phyloP scores from a whole-genome alignment of 1,284 basidiomycete species.

The Naganishia albida region DNA sequence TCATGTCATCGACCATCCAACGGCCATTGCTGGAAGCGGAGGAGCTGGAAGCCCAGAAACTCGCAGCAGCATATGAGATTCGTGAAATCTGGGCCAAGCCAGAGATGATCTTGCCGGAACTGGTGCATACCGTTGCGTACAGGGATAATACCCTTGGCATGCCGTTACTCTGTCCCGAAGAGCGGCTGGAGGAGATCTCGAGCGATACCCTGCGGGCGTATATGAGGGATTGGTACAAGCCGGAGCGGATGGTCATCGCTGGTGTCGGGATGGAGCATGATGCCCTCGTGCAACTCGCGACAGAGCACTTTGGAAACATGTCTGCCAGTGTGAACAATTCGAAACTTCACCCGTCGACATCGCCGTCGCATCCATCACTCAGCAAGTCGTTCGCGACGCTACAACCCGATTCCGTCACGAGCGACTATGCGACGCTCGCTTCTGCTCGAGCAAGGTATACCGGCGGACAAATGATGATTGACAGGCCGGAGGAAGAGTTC shows the following conservation, averaged over 20 bases:
- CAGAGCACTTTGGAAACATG: slow-evolving; percentile 79
- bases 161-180: slow-evolving; percentile 82
- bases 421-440: slow-evolving; percentile 51
- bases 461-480: slow-evolving; percentile 75
- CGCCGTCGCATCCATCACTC: slow-evolving; percentile 66
- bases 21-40: slow-evolving; percentile 74
- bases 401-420: slow-evolving; percentile 29
- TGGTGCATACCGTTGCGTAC: slow-evolving; percentile 85
- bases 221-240: slow-evolving; percentile 82
- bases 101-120: slow-evolving; percentile 92
- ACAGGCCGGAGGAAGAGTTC: slow-evolving; percentile 69
- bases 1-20: slow-evolving; percentile 88
- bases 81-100: slow-evolving; percentile 86
- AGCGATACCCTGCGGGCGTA: slow-evolving; percentile 66
- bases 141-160: slow-evolving; percentile 79
- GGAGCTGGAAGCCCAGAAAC: slow-evolving; percentile 80
- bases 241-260: slow-evolving; percentile 91
- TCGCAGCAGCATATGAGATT: slow-evolving; percentile 90
- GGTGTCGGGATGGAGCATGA: slow-evolving; percentile 90
- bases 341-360: slow-evolving; percentile 41
- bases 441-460: slow-evolving; percentile 70
- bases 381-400: slow-evolving; percentile 55
- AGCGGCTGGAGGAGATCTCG: slow-evolving; percentile 73
- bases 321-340: slow-evolving; percentile 29
- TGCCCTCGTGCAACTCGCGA: slow-evolving; percentile 77